Conservation (phyloP, 2,329 filamentous ascomycete genomes). For the Periconia digitata region DNA sequence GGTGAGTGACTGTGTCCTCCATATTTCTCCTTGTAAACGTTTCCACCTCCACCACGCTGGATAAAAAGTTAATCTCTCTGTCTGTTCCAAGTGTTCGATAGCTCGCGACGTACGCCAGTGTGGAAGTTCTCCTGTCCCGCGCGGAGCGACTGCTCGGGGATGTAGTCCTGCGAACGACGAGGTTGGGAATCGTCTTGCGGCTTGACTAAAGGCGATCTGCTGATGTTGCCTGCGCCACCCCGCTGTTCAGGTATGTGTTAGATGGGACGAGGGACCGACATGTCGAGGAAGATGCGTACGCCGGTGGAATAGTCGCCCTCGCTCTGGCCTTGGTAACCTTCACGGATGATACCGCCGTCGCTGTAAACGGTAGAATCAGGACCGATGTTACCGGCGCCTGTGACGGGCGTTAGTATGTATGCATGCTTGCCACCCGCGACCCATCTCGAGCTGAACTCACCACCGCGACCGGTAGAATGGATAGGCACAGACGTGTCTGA, state of each 20-base stretch:
- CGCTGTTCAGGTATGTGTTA: constrained; percentile 24
- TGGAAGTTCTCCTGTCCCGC: constrained; percentile 48
- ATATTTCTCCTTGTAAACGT: constrained; percentile 52
- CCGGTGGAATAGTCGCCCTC: constrained; percentile 46
- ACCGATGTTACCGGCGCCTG: constrained; percentile 62
- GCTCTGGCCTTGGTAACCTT: constrained; percentile 44
- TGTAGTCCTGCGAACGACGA: constrained; percentile 42
- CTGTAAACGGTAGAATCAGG: constrained; percentile 51
- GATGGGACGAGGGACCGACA: not conserved
- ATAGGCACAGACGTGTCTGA: constrained; percentile 44
- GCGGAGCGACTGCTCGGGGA: constrained; percentile 48
- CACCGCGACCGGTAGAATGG: constrained; percentile 61
- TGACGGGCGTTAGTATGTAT: constrained; percentile 8
- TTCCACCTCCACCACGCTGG: constrained; percentile 50
- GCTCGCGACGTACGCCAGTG: constrained; percentile 45
- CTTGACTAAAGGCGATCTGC: constrained; percentile 36
- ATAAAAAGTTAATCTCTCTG: constrained; percentile 11
- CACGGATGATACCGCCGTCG: constrained; percentile 50
- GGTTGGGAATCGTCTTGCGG: constrained; percentile 20
- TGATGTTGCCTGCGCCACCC: constrained; percentile 48
- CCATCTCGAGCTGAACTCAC: constrained; percentile 36
- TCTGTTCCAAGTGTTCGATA: not conserved
- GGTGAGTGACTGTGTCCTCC: constrained; percentile 46
- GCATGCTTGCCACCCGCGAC: not conserved
- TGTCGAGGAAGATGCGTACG: constrained; percentile 12